Evolutionary conservation across 2,329 filamentous ascomycete species (phyloP).

Genomic region (Knufia petricola): DNA sequence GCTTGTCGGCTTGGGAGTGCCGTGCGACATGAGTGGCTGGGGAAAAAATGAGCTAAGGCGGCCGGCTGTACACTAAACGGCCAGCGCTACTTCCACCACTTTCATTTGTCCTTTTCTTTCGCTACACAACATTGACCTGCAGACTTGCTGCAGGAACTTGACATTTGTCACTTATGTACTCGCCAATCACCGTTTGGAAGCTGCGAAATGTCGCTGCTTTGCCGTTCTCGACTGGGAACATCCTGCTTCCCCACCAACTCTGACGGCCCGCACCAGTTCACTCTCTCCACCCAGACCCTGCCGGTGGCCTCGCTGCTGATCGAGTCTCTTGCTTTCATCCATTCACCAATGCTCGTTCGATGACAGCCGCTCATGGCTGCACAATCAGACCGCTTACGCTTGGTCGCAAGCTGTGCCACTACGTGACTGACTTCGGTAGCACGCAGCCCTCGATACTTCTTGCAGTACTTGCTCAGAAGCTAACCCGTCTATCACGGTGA

Average conservation of each 20-base stretch:
- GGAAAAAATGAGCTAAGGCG: no score
- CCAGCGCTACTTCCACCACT: conserved; percentile 1
- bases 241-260: neutral
- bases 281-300: neutral
- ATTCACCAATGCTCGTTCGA: conserved; percentile 1
- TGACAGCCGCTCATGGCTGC: conserved; percentile 4
- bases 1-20: neutral
- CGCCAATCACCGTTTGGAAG: conserved; percentile 1
- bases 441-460: neutral
- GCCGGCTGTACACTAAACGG: neutral
- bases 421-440: neutral
- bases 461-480: neutral
- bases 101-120: neutral
- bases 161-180: neutral
- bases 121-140: neutral
- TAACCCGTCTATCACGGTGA: conserved; percentile 1
- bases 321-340: neutral
- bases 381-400: neutral
- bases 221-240: no score
- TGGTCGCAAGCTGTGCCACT: neutral
- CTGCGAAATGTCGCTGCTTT: no score
- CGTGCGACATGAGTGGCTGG: neutral
- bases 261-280: conserved; percentile 3
- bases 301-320: neutral
- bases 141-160: neutral